Base-by-base conservation (phyloP, 805 yeast species). In the Limtongia smithiae region DNA sequence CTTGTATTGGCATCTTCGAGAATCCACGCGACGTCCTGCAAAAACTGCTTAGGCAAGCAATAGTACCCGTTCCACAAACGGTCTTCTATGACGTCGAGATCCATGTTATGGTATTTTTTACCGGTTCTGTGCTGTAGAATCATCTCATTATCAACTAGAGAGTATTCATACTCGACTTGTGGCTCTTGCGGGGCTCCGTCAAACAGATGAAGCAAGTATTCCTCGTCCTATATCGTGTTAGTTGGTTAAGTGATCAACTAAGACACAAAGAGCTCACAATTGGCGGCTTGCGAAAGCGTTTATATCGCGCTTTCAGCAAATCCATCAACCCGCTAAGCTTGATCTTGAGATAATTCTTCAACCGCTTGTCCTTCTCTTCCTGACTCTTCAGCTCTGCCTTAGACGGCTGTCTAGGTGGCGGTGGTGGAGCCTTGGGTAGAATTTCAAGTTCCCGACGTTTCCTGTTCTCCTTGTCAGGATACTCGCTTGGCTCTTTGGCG, bases 11-110 rank as follows among this genome's bases (percentile, higher is more conserved):
- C 77, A 69, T 93, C 99, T 30, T 74, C 74, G 37, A 85, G 82
- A 33, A 93, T 91, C 79, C 85, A 76, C 62, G 83, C 88, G 37
- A 93, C 77, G 63, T 93, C 98, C 57, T 77, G 79, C 59, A 90
- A 69, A 62, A 85, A 91, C 65, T 93, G 97, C 57, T 80, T 82
- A 12, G 97, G 97, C 61, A 89, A 96, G 33, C 87, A 82, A 62
- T 93, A 93, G 66, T 69, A 93, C 0, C 98, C 98, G 66, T 93
- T 93, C 98, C 98, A 93, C 46, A 93, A 68, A 50, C 98, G 75
- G 64, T 93, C 97, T 63, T 93, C 98, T 30, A 93, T 79, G 15
- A 89, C 82, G 62, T 93, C 98, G 46, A 93, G 71, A 62, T 93
- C 98, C 85, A 93, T 93, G 60, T 93, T 93, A 69, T 74, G 77